Base-by-base conservation (phyloP, 371 early-diverging fungal species). In the Coemansia sp. region DNA sequence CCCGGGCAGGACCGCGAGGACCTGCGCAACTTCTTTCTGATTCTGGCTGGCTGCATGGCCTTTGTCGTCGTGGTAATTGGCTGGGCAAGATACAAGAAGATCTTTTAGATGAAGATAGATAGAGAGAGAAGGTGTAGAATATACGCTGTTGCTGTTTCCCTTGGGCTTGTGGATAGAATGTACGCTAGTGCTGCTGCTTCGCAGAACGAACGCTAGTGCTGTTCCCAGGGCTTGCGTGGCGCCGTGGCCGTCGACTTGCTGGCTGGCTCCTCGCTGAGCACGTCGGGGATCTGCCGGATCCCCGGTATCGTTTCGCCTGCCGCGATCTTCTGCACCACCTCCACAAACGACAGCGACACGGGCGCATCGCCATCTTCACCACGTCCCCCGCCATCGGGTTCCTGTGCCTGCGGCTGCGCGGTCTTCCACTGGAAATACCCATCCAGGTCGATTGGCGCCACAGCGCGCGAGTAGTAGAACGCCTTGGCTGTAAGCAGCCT, bases 1-100 rank as follows among this genome's bases (percentile, higher is more conserved):
- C 93, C 93, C 1, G 89, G 93, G 3, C 80, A 83, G 60, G 62
- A 58, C 31, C 49, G 58, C 32, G 60, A 64, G 11, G 53, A 55
- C 29, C 18, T 60, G 46, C 56, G 54, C n/a, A 55, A 58, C 8
- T 68, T 68, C 18, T 68, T 65, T 16, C 12, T 54, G 14, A 68
- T 68, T 11, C 43, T 68, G 4, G 66, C 51, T 4, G 66, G 70
- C 1, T 70, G 70, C n/a, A 16, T 70, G 54, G 53, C 39, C 1
- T 71, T 71, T 67, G 59, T 71, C 4, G 34, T 58, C 18, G 39
- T 43, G 8, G 71, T 71, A 8, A 62, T 71, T 40, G 54, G 52
- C n/a, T 71, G 71, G 71, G 67, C 71, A 29, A 16, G 51, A 34
- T 71, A 39, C 49, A 67, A 62, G 16, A 67, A 62, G 58, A 67